A percentile compares a stretch with the other conserved stretches of the same genome.
These are phyloP conservation scores for Sporothrix dimorphospora DNA, from an alignment of 2,329 filamentous ascomycete species.

Conservation along the genomic window DNA sequence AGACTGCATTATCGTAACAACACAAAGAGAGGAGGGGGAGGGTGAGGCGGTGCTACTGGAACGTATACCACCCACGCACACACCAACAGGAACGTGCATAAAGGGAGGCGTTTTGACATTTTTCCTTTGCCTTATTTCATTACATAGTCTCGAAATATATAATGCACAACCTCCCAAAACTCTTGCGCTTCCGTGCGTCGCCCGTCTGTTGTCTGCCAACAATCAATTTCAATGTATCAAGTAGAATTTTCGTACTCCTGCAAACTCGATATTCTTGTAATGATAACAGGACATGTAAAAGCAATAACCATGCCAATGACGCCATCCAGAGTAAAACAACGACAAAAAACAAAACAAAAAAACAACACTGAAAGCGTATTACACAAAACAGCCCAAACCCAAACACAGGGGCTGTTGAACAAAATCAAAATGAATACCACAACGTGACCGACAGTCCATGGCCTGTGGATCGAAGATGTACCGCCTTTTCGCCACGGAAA, in stretches of 20 bases:
- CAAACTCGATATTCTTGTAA: constrained; percentile 24
- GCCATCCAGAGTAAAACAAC: constrained; percentile 25
- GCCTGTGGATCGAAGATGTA: too few relatives aligned
- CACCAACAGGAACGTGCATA: too few relatives aligned
- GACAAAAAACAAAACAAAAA: neutral
- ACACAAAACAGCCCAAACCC: constrained; percentile 14
- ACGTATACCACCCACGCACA: neutral
- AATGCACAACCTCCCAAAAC: neutral
- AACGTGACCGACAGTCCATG: too few relatives aligned
- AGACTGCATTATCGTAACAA: constrained; percentile 14
- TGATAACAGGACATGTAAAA: constrained; percentile 21
- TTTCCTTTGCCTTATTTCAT: constrained; percentile 1
- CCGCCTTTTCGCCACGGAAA: too few relatives aligned
- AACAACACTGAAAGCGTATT: neutral
- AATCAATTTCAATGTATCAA: constrained; percentile 12
- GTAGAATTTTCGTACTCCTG: constrained; percentile 26
- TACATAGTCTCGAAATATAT: constrained; percentile 17
- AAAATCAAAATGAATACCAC: neutral
- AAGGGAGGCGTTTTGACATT: constrained; percentile 1
- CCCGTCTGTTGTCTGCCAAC: neutral
- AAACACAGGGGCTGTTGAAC: constrained; percentile 4
- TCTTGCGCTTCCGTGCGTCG: neutral
- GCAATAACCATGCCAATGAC: constrained; percentile 22
- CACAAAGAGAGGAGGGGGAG: neutral
- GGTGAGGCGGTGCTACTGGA: neutral